These are phyloP conservation scores for Fusarium sp. DNA, from an alignment of 2,329 filamentous ascomycete genomes.

Conservation along the genomic window DNA sequence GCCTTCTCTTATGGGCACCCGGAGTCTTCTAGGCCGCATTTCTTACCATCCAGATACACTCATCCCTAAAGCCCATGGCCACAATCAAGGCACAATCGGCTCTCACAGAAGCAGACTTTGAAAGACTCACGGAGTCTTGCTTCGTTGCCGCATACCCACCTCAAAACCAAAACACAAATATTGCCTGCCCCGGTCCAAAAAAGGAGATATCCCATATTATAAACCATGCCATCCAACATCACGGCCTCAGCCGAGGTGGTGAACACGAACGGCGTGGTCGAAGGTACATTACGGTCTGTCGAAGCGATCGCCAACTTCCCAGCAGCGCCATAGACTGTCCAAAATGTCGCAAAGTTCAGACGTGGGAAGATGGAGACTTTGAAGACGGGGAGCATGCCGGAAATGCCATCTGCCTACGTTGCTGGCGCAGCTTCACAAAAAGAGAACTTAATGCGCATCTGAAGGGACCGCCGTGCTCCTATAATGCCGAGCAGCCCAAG, in stretches of 20 bases:
- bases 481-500: background rate
- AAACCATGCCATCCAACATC: background rate
- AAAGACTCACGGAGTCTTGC: background rate
- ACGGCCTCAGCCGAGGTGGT: background rate
- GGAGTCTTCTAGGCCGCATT: background rate
- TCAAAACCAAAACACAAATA: background rate
- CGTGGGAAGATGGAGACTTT: background rate
- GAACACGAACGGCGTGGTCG: rapidly evolving
- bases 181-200: background rate
- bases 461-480: background rate
- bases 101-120: background rate
- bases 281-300: background rate
- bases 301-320: rapidly evolving
- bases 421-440: background rate
- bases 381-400: background rate
- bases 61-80: background rate
- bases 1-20: background rate
- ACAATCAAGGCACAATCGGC: background rate
- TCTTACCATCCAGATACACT: background rate
- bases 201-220: background rate
- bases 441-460: background rate
- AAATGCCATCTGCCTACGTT: background rate
- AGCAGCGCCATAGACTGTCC: rapidly evolving
- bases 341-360: background rate
- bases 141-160: background rate